Conservation (phyloP, 306 rosid genomes). For the Argentina anserina region DNA sequence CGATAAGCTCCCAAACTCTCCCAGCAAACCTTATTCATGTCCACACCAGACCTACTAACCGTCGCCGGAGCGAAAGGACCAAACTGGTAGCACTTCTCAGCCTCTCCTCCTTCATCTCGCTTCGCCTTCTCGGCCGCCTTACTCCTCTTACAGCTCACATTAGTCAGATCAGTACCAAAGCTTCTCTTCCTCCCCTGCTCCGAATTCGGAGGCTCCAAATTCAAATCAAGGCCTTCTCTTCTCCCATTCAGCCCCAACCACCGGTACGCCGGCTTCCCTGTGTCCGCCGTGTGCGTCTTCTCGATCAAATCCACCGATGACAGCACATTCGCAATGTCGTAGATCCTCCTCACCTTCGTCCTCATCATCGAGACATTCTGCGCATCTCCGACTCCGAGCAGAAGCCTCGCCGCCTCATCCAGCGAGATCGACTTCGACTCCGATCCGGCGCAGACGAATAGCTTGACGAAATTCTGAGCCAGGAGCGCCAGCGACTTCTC, state of each 20-base stretch:
- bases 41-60: slow-evolving; percentile 13
- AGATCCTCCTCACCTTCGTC: slow-evolving; percentile 54
- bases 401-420: slow-evolving; percentile 48
- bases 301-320: slow-evolving; percentile 50
- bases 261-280: slow-evolving; percentile 55
- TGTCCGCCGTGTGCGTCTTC: slow-evolving; percentile 42
- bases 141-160: slow-evolving; percentile 37
- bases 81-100: slow-evolving; percentile 47
- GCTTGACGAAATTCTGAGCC: slow-evolving; percentile 53
- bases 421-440: slow-evolving; percentile 29
- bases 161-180: slow-evolving; percentile 52
- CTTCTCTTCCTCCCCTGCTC: slow-evolving; percentile 36
- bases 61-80: slow-evolving; percentile 55
- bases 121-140: slow-evolving; percentile 20
- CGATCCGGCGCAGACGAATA: slow-evolving; percentile 33
- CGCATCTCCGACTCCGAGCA: slow-evolving; percentile 42
- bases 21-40: slow-evolving; percentile 24
- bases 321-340: slow-evolving; percentile 55
- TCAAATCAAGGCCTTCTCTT: background rate
- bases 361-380: background rate
- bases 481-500: slow-evolving; percentile 55
- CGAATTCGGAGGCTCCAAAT: slow-evolving; percentile 6
- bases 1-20: slow-evolving; percentile 35
- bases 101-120: background rate
- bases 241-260: slow-evolving; percentile 47